Percentiles rank a stretch among this genome's conserved stretches.
Conservation (phyloP, 371 early-diverging fungal species). For the Nematocida major region DNA sequence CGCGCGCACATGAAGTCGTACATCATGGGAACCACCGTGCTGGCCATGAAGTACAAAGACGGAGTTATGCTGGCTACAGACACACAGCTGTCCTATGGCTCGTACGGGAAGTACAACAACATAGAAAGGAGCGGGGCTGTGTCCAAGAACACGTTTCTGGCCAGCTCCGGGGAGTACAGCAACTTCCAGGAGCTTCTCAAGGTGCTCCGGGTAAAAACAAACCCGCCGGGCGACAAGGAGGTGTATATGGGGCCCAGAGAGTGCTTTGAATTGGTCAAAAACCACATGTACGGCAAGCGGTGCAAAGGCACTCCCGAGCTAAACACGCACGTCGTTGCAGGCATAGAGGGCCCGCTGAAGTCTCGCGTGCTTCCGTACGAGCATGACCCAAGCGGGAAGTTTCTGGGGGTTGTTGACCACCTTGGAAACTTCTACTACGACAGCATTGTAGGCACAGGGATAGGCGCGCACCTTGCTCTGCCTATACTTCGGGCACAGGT, state of each 20-base stretch:
- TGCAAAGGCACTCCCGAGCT: slow-evolving; percentile 84
- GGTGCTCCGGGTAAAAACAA: slow-evolving; percentile 18
- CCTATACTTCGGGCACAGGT: slow-evolving; percentile 76
- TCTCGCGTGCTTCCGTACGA: slow-evolving; percentile 58
- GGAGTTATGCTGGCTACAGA: slow-evolving; percentile 52
- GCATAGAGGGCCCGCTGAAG: slow-evolving; percentile 66
- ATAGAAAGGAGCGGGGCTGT: slow-evolving; percentile 17
- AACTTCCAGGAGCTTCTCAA: slow-evolving; percentile 49
- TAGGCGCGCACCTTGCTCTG: slow-evolving; percentile 82
- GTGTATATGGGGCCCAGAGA: slow-evolving; percentile 47
- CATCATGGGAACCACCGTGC: slow-evolving; percentile 36
- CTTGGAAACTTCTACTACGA: slow-evolving; percentile 86
- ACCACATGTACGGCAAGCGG: slow-evolving; percentile 83
- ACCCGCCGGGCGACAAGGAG: slow-evolving; percentile 44
- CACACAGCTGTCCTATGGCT: slow-evolving; percentile 49
- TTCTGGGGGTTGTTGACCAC: slow-evolving; percentile 77
- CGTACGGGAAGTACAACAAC: slow-evolving; percentile 50
- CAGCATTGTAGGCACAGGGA: slow-evolving; percentile 85
- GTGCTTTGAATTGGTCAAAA: slow-evolving; percentile 59
- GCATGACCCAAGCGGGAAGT: slow-evolving; percentile 7
- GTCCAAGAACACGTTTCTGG: slow-evolving; percentile 22
- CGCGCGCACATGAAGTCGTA: slow-evolving; percentile 5
- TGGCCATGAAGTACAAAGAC: slow-evolving; percentile 44
- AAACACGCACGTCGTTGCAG: slow-evolving; percentile 84
- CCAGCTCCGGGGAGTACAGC: slow-evolving; percentile 49